Conservation (phyloP, 2,329 filamentous ascomycete species). For the Microascus cirrosus region DNA sequence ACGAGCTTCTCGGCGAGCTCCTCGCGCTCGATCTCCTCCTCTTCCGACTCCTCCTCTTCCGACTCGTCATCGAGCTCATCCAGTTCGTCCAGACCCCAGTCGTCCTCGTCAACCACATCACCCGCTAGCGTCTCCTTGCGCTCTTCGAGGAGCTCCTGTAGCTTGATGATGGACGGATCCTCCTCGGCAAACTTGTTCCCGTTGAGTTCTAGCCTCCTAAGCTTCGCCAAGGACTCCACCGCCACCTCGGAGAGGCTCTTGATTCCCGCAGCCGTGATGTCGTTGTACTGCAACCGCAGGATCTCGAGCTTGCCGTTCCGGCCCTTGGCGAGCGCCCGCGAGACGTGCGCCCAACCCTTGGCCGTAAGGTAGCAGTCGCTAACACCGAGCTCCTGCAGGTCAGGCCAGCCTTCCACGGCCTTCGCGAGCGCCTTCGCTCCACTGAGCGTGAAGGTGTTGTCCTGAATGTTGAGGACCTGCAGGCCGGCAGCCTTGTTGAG, state of each 20-base stretch:
- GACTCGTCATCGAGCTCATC: conserved; percentile 75
- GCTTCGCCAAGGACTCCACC: conserved; percentile 55
- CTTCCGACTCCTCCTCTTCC: conserved; percentile 58
- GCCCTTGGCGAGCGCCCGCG: conserved; percentile 60
- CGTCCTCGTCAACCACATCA: conserved; percentile 59
- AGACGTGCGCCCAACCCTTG: conserved; percentile 65
- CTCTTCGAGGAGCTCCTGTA: conserved; percentile 62
- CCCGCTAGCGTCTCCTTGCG: conserved; percentile 66
- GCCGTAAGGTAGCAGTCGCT: conserved; percentile 77
- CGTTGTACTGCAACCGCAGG: conserved; percentile 84
- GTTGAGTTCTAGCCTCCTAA: conserved; percentile 86
- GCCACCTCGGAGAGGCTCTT: conserved; percentile 60
- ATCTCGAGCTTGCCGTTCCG: conserved; percentile 71
- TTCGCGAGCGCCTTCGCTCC: conserved; percentile 70
- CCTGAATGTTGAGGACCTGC: conserved; percentile 78
- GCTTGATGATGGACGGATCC: conserved; percentile 55
- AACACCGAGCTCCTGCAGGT: conserved; percentile 73
- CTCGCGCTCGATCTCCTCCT: conserved; percentile 49
- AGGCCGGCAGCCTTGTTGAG: conserved; percentile 59
- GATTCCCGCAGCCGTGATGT: conserved; percentile 70
- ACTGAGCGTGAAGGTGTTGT: conserved; percentile 86
- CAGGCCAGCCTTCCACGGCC: conserved; percentile 63
- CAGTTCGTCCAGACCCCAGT: conserved; percentile 77
- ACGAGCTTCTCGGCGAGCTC: conserved; percentile 57
- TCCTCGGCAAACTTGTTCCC: conserved; percentile 92